Conservation (phyloP, 305 asterid species). For the Plantago rigida region DNA sequence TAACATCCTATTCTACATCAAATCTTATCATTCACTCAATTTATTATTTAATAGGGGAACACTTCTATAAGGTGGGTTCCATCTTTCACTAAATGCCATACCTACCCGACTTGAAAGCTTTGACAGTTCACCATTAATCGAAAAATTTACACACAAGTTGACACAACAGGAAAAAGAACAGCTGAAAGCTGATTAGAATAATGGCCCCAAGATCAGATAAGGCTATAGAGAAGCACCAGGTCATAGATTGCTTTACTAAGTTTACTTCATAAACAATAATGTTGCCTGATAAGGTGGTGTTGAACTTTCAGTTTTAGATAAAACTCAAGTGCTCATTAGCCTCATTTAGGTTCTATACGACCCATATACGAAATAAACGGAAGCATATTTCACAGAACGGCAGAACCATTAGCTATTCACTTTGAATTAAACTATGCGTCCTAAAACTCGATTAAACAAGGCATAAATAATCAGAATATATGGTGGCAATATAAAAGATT, state of each 20-base stretch:
- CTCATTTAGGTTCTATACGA: too few species aligned
- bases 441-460: too few species aligned
- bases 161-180: slow-evolving; percentile 14
- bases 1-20: slow-evolving; percentile 36
- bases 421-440: too few species aligned
- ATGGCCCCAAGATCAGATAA: slow-evolving; percentile 21
- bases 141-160: slow-evolving; percentile 22
- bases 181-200: slow-evolving; percentile 14
- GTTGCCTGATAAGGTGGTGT: slow-evolving; percentile 14
- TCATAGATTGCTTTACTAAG: slow-evolving; percentile 10
- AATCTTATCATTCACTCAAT: slow-evolving; percentile 38
- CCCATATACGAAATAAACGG: too few species aligned
- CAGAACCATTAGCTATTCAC: too few species aligned
- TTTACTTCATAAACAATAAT: not conserved
- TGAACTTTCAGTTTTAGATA: not conserved
- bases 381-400: too few species aligned
- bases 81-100: slow-evolving; percentile 32
- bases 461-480: slow-evolving; percentile 14
- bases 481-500: slow-evolving; percentile 34
- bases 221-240: slow-evolving; percentile 20
- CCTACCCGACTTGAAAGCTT: slow-evolving; percentile 25
- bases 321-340: slow-evolving; percentile 13
- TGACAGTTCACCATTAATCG: slow-evolving; percentile 20
- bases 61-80: slow-evolving; percentile 43
- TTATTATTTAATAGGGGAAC: slow-evolving; percentile 29